Evolutionary conservation across 2,329 filamentous ascomycete species (phyloP).

Genomic region (Epicoccum nigrum): DNA sequence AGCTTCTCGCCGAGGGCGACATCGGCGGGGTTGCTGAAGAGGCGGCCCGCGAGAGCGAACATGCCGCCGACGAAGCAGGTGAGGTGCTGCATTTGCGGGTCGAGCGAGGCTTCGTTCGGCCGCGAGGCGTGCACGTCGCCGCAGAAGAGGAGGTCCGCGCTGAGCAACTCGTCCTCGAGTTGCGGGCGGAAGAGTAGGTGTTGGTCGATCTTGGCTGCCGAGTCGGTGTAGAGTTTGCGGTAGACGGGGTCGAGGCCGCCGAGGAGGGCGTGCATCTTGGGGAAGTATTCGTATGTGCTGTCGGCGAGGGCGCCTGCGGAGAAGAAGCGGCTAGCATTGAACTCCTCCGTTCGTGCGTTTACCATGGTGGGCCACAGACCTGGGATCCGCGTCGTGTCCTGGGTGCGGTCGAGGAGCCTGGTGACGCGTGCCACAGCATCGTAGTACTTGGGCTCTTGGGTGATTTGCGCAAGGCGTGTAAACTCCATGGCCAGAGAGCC

Average conservation of each 20-base stretch:
- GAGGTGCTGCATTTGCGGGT: slow-evolving; percentile 63
- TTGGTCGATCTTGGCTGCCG: slow-evolving; percentile 51
- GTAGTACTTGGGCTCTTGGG: slow-evolving; percentile 45
- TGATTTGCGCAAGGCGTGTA: slow-evolving; percentile 47
- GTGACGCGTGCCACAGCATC: slow-evolving; percentile 45
- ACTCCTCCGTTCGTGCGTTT: slow-evolving; percentile 41
- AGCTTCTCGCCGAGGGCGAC: slow-evolving; percentile 63
- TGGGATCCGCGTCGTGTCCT: slow-evolving; percentile 41
- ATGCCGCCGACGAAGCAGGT: slow-evolving; percentile 68
- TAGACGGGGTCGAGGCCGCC: slow-evolving; percentile 55
- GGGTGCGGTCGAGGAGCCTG: slow-evolving; percentile 37
- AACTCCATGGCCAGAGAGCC: slow-evolving; percentile 54
- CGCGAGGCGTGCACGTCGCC: slow-evolving; percentile 42
- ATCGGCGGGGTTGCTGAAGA: slow-evolving; percentile 60
- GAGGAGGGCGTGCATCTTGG: slow-evolving; percentile 48
- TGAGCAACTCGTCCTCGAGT: slow-evolving; percentile 33
- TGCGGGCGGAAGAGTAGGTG: slow-evolving; percentile 58
- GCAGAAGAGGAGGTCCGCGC: slow-evolving; percentile 38
- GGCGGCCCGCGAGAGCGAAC: slow-evolving; percentile 63
- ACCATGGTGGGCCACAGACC: slow-evolving; percentile 49
- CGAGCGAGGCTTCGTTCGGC: slow-evolving; percentile 28
- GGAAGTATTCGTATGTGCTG: slow-evolving; percentile 49
- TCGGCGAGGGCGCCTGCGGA: slow-evolving; percentile 48
- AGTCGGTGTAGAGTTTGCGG: slow-evolving; percentile 62
- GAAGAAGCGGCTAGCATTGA: slow-evolving; percentile 37